Percentiles rank a stretch among this genome's conserved stretches.
Conservation (phyloP, 176 grass and related monocot genomes). For the Ananas comosus region DNA sequence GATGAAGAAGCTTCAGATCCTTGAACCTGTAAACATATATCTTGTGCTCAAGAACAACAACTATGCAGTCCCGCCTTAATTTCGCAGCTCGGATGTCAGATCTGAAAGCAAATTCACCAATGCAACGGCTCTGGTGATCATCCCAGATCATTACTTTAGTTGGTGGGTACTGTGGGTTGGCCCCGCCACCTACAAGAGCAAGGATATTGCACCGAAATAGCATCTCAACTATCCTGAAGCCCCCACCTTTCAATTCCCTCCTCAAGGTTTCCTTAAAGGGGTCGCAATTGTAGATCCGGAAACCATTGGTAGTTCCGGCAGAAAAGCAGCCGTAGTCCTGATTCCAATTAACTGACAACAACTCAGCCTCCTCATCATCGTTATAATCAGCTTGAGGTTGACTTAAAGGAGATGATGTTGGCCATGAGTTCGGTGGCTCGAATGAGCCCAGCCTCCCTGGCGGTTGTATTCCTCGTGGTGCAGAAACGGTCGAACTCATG, state of each 20-base stretch:
- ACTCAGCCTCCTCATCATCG: conserved; percentile 40
- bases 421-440: conserved; percentile 30
- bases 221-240: conserved; percentile 86
- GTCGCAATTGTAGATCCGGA: conserved; percentile 72
- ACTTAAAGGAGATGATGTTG: conserved; percentile 20
- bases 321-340: conserved; percentile 75
- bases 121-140: conserved; percentile 76
- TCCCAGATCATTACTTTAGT: conserved; percentile 98
- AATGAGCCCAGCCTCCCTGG: conserved; percentile 31
- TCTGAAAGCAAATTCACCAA: conserved; percentile 76
- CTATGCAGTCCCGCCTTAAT: conserved; percentile 54
- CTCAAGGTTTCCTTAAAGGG: conserved; percentile 89
- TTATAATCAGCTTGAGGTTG: conserved; percentile 25
- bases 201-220: conserved; percentile 87
- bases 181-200: conserved; percentile 68
- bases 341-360: conserved; percentile 77
- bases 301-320: conserved; percentile 76
- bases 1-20: conserved; percentile 78
- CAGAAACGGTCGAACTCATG: conserved; percentile 68
- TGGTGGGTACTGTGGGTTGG: conserved; percentile 58
- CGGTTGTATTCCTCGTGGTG: conserved; percentile 27
- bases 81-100: conserved; percentile 60
- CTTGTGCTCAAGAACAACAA: conserved; percentile 87
- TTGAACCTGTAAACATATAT: conserved; percentile 76
- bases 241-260: conserved; percentile 73